Evolutionary conservation across 805 yeast genomes (phyloP), one percentile per base, ranked within the genome.

Genomic region (Wickerhamiella dianesei): DNA sequence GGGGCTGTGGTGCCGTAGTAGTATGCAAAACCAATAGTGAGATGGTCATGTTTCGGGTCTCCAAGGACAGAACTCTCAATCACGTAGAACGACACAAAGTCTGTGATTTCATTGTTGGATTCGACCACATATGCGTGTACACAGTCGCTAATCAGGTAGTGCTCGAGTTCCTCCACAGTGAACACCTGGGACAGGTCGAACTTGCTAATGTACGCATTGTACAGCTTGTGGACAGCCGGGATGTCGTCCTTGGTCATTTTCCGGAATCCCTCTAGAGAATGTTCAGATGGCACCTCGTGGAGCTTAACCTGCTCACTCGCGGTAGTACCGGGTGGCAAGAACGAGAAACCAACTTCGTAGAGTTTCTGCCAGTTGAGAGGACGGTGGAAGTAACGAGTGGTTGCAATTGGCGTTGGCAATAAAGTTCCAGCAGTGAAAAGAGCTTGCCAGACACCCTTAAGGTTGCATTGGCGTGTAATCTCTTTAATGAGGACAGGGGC

Each of bases 401-500:
- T 78, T 12, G 94, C 70, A 3, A 89, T 76, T 0, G 98, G 98
- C n/a, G 88, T 79, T 19, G 98, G 98, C 48, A 92, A 70, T 2
- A 86, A 80, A 2, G 80, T 77, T 9, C 97, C 98, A 0, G 89
- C 95, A 8, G 98, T 89, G 65, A 85, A 86, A 50, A 92, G 72
- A 0, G 97, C 98, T 64, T 88, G 96, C 95, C 96, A 92, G 50
- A 88, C 82, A 49, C 83, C 76, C 40, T 73, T 71, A 52, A 76
- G 73, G 65, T 92, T 89, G 53, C 92, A 92, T 55, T 97, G 74
- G 61, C 98, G 75, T 3, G 97, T 92, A 54, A 92, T 82, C 64
- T 92, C 98, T 59, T 83, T 83, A 64, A 92, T 92, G 58, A 92
- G 69, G 12, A 92, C 82, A 1, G 98, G 98, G 0, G 98, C 88